Evolutionary conservation across 2,329 filamentous ascomycete species (phyloP).

Genomic region (Verticillium klebahnii): DNA sequence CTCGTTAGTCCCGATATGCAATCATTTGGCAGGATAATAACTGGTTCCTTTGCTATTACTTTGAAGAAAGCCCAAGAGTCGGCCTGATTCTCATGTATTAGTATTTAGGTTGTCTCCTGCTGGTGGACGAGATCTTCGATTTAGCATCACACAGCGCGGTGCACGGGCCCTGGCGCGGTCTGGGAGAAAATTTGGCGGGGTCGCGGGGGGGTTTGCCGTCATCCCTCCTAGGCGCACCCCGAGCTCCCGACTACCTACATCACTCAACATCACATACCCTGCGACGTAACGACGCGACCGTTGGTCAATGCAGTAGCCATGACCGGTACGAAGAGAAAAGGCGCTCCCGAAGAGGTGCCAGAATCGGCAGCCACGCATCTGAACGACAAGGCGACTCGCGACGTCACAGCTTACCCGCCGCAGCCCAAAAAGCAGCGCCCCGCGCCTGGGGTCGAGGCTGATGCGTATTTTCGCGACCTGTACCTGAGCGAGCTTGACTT

Average conservation of each 20-base stretch:
- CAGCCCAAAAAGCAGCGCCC: background rate
- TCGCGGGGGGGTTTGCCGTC: background rate
- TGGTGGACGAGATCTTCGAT: background rate
- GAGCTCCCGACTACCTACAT: no score
- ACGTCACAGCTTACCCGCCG: background rate
- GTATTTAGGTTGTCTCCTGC: no score
- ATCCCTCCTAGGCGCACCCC: no score
- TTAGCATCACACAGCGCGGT: background rate
- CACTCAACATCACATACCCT: background rate
- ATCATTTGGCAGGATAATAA: no score
- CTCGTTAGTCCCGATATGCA: no score
- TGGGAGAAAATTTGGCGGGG: background rate
- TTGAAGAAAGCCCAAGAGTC: no score
- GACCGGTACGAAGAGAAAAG: background rate
- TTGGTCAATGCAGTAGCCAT: background rate
- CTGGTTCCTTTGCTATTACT: no score
- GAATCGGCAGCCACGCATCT: background rate
- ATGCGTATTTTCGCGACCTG: slow-evolving; percentile 23
- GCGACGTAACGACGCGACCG: background rate
- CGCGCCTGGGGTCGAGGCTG: slow-evolving; percentile 7
- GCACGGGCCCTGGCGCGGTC: background rate
- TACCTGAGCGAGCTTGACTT: slow-evolving; percentile 40
- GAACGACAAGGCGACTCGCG: background rate
- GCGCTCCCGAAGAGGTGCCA: background rate
- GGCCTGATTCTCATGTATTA: no score